Evolutionary conservation across 2,329 filamentous ascomycete species (phyloP).

Genomic region (Leptographium lundbergii): DNA sequence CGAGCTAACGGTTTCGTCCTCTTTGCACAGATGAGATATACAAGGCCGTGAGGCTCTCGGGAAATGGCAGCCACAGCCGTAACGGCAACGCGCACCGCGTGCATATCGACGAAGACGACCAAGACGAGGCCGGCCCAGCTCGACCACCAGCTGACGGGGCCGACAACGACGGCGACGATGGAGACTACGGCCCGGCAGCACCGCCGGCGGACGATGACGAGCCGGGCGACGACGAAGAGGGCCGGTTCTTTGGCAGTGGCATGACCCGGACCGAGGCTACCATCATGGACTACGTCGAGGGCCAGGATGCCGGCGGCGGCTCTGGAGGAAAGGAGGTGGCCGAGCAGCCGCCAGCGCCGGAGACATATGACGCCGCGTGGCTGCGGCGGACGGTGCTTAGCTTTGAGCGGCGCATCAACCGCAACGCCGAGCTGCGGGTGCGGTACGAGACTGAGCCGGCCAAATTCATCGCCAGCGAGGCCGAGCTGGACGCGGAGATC

Average conservation of each 20-base stretch:
- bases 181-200: conserved; percentile 28
- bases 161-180: conserved; percentile 33
- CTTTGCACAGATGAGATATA: conserved; percentile 44
- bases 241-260: conserved; percentile 89
- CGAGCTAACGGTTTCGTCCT: not conserved
- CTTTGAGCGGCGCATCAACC: conserved; percentile 83
- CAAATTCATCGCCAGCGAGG: conserved; percentile 77
- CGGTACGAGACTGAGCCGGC: conserved; percentile 69
- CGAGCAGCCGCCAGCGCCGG: conserved; percentile 45
- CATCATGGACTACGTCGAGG: conserved; percentile 78
- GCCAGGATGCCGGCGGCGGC: conserved; percentile 41
- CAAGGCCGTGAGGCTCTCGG: conserved; percentile 44
- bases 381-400: conserved; percentile 66
- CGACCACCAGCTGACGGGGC: conserved; percentile 34
- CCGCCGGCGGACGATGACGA: conserved; percentile 31
- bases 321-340: conserved; percentile 21
- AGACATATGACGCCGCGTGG: conserved; percentile 77
- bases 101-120: conserved; percentile 31
- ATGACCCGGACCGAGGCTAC: conserved; percentile 70
- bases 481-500: conserved; percentile 79
- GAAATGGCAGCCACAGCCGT: conserved; percentile 29
- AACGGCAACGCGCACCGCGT: conserved; percentile 27
- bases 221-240: conserved; percentile 66
- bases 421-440: conserved; percentile 79
- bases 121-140: conserved; percentile 36